These are phyloP conservation scores for Aspergillus niger DNA, from an alignment of 2,329 filamentous ascomycete species.

Conservation along the genomic window DNA sequence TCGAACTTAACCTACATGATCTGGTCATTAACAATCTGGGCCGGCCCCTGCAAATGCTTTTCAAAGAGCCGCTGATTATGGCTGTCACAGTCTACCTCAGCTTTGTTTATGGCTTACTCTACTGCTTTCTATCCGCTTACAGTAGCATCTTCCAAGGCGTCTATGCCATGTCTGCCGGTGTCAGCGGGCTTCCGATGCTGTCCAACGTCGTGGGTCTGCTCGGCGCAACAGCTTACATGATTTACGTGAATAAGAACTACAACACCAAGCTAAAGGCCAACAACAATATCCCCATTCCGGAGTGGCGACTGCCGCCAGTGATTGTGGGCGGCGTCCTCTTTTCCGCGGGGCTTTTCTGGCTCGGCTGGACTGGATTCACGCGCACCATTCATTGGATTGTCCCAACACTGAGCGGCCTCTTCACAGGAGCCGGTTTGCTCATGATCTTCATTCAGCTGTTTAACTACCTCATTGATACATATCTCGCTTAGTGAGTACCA, in stretches of 20 bases:
- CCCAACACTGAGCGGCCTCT: conserved; percentile 25
- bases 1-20: conserved; percentile 44
- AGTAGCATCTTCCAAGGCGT: conserved; percentile 26
- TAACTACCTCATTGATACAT: conserved; percentile 40
- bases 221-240: conserved; percentile 23
- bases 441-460: conserved; percentile 35
- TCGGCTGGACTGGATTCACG: conserved; percentile 34
- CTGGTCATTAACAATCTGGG: background rate
- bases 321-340: conserved; percentile 34
- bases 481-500: conserved; percentile 36
- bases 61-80: background rate
- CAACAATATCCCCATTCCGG: conserved; percentile 23
- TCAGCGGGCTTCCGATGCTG: conserved; percentile 34
- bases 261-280: conserved; percentile 26
- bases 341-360: conserved; percentile 39
- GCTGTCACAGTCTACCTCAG: background rate
- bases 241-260: conserved; percentile 29
- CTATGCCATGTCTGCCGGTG: conserved; percentile 30
- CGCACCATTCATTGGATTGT: conserved; percentile 30
- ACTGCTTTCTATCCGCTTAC: background rate
- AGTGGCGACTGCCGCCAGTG: conserved; percentile 31
- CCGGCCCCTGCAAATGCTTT: background rate
- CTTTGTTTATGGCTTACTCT: background rate
- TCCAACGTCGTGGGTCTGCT: conserved; percentile 30
- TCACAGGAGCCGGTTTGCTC: conserved; percentile 32